Percentiles rank a stretch among this genome's conserved stretches.
These are phyloP conservation scores for Rickenella mellea DNA, from an alignment of 768 basidiomycete genomes.

Conservation along the genomic window DNA sequence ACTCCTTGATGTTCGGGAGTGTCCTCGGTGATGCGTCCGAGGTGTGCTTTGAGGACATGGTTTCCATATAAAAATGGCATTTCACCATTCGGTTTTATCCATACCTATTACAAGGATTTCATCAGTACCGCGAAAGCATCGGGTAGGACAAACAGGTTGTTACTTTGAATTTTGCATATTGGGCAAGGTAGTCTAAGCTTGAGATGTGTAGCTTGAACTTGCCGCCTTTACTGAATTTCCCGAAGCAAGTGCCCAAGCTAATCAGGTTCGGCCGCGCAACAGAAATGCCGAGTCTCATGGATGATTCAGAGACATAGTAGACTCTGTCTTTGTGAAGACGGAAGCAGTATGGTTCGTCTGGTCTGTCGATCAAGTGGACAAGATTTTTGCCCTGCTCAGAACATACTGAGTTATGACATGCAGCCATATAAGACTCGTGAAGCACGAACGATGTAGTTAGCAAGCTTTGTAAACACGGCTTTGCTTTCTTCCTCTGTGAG, in stretches of 20 bases:
- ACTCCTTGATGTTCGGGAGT: slow-evolving; percentile 99
- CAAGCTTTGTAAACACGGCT: slow-evolving; percentile 90
- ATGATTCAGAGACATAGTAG: slow-evolving; percentile 91
- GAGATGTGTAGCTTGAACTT: slow-evolving; percentile 98
- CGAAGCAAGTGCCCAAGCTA: slow-evolving; percentile 91
- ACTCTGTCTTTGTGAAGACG: slow-evolving; percentile 90
- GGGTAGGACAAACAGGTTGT: neutral
- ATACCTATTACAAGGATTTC: slow-evolving; percentile 47
- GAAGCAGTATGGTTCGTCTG: slow-evolving; percentile 94
- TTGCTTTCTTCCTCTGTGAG: slow-evolving; percentile 97
- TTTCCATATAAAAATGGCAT: slow-evolving; percentile 99
- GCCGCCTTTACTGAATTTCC: slow-evolving; percentile 94
- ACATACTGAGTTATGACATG: neutral
- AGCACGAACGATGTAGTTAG: slow-evolving; percentile 83
- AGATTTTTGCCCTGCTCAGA: slow-evolving; percentile 80
- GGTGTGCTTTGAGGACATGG: slow-evolving; percentile 94
- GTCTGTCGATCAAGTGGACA: slow-evolving; percentile 88
- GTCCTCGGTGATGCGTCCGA: slow-evolving; percentile 98
- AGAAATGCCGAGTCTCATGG: slow-evolving; percentile 88
- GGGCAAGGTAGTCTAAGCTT: slow-evolving; percentile 83
- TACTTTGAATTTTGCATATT: slow-evolving; percentile 98
- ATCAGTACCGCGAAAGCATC: neutral
- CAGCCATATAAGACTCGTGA: neutral
- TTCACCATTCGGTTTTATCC: slow-evolving; percentile 99
- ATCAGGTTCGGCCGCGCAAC: slow-evolving; percentile 89